These are phyloP conservation scores for Combretum micranthum DNA, from an alignment of 345 rosid genomes.

Conservation along the genomic window DNA sequence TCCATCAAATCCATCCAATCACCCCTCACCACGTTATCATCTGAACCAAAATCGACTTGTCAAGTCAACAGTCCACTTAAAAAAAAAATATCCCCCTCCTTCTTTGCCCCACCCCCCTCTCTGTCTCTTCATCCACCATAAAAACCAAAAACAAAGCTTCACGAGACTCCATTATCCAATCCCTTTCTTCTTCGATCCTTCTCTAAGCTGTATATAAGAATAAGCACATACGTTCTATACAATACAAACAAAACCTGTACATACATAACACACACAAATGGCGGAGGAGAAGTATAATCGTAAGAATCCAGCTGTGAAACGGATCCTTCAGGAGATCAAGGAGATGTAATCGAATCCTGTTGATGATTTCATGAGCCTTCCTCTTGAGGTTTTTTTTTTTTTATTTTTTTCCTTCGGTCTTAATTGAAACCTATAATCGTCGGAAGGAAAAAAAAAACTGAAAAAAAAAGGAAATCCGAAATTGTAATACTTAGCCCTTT, in stretches of 20 bases:
- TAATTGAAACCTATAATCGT: too few relatives aligned
- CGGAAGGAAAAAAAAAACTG: too few relatives aligned
- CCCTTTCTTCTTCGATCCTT: not conserved
- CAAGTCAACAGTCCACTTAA: not conserved
- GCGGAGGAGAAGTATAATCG: conserved; percentile 80
- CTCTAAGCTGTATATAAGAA: too few relatives aligned
- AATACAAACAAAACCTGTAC: too few relatives aligned
- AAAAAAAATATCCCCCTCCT: not conserved
- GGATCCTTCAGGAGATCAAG: conserved; percentile 95
- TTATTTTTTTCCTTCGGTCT: not conserved
- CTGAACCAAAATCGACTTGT: conserved; percentile 10
- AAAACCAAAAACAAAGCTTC: not conserved
- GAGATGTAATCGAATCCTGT: conserved; percentile 99
- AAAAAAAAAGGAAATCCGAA: too few relatives aligned
- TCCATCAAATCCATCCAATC: conserved; percentile 12
- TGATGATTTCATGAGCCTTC: conserved; percentile 96
- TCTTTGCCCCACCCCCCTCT: not conserved
- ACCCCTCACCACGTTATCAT: conserved; percentile 18
- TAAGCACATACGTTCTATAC: too few relatives aligned
- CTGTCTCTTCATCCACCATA: not conserved
- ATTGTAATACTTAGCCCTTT: too few relatives aligned
- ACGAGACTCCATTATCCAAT: not conserved
- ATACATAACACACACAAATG: conserved; percentile 20
- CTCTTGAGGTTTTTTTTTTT: conserved; percentile 59
- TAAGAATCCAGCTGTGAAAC: conserved; percentile 94